A percentile compares a stretch with the other conserved stretches of the same genome.
These are phyloP conservation scores for Sideroxylon spinosum DNA, from an alignment of 179 eudicot genomes.

Conservation along the genomic window DNA sequence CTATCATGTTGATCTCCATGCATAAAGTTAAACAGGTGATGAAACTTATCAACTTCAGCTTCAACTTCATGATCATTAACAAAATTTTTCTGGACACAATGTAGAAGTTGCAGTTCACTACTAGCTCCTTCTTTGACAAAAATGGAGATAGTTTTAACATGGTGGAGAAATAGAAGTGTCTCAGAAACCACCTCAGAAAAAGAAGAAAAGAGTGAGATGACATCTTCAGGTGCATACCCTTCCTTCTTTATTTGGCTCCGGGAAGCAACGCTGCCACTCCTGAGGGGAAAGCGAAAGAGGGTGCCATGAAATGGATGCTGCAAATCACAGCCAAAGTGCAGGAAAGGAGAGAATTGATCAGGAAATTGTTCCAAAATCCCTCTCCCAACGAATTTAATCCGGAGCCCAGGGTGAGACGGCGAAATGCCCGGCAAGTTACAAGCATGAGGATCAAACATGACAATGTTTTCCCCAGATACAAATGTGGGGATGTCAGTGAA, in stretches of 20 bases:
- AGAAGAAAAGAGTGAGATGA: conserved; percentile 79
- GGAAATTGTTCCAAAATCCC: conserved; percentile 94
- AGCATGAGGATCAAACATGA: conserved; percentile 99
- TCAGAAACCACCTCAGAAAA: conserved; percentile 88
- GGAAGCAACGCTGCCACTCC: conserved; percentile 72
- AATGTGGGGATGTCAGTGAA: conserved; percentile 94
- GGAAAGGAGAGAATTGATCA: conserved; percentile 94
- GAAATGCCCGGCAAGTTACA: conserved; percentile 96
- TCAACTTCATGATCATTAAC: conserved; percentile 59
- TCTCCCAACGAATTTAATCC: conserved; percentile 84
- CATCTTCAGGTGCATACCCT: conserved; percentile 84
- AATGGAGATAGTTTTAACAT: conserved; percentile 82
- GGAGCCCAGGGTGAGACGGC: conserved; percentile 96
- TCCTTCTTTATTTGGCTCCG: conserved; percentile 95
- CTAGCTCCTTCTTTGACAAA: conserved; percentile 75
- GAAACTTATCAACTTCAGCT: conserved; percentile 45
- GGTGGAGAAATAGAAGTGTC: conserved; percentile 83
- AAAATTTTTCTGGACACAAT: conserved; percentile 57
- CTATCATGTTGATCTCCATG: conserved; percentile 51
- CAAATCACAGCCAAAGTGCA: conserved; percentile 94
- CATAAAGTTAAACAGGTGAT: conserved; percentile 55
- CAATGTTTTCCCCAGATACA: conserved; percentile 98
- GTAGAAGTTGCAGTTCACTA: conserved; percentile 80
- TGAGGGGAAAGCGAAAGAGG: conserved; percentile 95
- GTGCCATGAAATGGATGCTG: conserved; percentile 93